Conservation (phyloP, 164 flowering plant genomes). For the Magnolia sinica region DNA sequence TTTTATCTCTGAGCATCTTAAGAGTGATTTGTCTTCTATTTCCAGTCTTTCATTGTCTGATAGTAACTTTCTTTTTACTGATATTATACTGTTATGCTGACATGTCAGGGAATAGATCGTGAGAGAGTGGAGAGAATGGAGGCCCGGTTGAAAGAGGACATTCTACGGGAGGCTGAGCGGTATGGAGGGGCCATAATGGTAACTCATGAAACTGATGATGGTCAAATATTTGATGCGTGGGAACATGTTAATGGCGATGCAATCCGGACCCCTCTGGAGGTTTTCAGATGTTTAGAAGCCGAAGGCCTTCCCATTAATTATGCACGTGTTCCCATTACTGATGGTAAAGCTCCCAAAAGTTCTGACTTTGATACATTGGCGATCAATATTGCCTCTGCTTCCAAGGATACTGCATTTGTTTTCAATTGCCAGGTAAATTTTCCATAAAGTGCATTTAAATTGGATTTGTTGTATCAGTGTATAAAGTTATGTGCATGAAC, state of each 20-base stretch:
- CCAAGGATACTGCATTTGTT: constrained; percentile 79
- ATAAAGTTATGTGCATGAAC: not conserved
- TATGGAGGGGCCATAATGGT: constrained; percentile 93
- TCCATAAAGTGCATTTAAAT: not conserved
- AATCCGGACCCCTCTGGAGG: constrained; percentile 87
- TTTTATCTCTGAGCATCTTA: not conserved
- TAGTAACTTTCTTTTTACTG: not conserved
- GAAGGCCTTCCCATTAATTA: constrained; percentile 86
- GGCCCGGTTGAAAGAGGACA: constrained; percentile 86
- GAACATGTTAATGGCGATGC: constrained; percentile 66
- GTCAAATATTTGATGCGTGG: constrained; percentile 91
- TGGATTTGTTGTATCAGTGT: constrained; percentile 5
- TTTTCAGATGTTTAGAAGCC: constrained; percentile 62
- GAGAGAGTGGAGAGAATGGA: constrained; percentile 96
- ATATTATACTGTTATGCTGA: not conserved
- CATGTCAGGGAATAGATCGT: constrained; percentile 78
- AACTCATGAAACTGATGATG: constrained; percentile 84
- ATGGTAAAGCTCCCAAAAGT: constrained; percentile 98
- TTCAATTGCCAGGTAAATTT: constrained; percentile 89
- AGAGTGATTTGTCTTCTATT: not conserved
- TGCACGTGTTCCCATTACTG: constrained; percentile 97
- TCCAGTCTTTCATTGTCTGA: not conserved
- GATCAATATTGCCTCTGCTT: constrained; percentile 73
- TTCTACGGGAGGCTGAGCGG: constrained; percentile 74
- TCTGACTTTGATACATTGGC: constrained; percentile 87